phyloP scores from a whole-genome alignment of 2,329 filamentous ascomycete genomes.

The Fusarium pilosicola region DNA sequence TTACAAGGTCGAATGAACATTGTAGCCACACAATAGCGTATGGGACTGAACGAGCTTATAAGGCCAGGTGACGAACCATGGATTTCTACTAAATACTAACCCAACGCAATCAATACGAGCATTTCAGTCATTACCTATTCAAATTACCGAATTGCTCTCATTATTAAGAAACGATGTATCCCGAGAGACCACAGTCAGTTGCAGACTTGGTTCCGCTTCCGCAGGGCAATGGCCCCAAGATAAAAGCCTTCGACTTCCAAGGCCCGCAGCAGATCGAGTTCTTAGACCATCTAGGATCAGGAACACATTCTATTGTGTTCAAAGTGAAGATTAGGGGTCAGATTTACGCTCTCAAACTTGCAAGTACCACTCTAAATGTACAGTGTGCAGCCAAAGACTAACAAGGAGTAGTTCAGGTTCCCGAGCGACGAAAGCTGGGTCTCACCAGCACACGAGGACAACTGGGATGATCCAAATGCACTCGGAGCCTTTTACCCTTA shows the following conservation, averaged over 20 bases:
- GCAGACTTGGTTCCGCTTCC: conserved; percentile 1
- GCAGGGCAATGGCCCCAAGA: background rate
- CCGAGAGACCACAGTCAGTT: background rate
- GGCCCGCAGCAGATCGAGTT: conserved; percentile 1
- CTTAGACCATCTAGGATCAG: background rate
- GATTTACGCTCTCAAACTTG: background rate
- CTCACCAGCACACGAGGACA: background rate
- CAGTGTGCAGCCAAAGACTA: background rate
- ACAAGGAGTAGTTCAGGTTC: background rate
- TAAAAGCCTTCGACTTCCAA: conserved; percentile 2
- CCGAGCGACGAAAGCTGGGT: background rate
- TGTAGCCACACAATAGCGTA: background rate
- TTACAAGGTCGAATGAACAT: background rate
- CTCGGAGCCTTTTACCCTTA: background rate
- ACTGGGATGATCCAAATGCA: background rate
- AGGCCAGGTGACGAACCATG: background rate
- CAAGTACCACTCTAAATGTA: background rate
- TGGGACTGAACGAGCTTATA: background rate
- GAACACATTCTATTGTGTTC: background rate
- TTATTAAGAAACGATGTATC: background rate
- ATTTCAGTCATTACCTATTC: background rate
- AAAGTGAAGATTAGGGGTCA: background rate
- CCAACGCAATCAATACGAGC: background rate
- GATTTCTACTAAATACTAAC: background rate
- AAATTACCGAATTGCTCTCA: background rate